Conservation (phyloP, 768 basidiomycete species). For the Suillus brevipes region DNA sequence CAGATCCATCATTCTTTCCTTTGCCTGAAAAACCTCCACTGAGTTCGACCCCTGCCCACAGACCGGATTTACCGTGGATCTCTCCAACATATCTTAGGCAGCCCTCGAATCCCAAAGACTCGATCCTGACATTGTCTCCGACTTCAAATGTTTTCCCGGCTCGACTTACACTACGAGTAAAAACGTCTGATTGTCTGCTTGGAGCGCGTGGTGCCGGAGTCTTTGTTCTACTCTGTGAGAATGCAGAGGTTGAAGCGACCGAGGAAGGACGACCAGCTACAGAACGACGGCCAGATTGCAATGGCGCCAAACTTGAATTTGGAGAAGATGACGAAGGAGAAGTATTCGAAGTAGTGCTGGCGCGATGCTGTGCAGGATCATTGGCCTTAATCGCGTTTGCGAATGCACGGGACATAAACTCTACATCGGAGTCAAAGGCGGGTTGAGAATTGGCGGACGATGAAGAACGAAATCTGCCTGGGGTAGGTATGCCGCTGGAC, state of each 20-base stretch:
- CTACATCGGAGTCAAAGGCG: conserved; percentile 41
- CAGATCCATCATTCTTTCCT: conserved; percentile 94
- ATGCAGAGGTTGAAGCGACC: conserved; percentile 55
- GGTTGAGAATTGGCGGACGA: conserved; percentile 47
- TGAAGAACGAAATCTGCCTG: conserved; percentile 68
- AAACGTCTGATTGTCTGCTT: conserved; percentile 67
- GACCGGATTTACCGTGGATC: conserved; percentile 85
- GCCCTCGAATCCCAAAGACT: conserved; percentile 88
- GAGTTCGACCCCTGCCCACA: conserved; percentile 94
- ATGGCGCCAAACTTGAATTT: conserved; percentile 36
- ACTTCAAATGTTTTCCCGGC: conserved; percentile 54
- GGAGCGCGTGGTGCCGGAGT: conserved; percentile 58
- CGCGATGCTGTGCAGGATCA: conserved; percentile 72
- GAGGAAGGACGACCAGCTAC: conserved; percentile 63
- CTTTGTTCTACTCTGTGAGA: conserved; percentile 44
- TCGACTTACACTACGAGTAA: conserved; percentile 47
- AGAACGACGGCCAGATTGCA: conserved; percentile 44
- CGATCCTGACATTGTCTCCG: conserved; percentile 84
- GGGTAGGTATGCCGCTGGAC: conserved; percentile 60
- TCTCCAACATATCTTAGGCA: conserved; percentile 76
- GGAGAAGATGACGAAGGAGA: conserved; percentile 52
- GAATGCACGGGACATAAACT: conserved; percentile 71
- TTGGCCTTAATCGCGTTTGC: conserved; percentile 79
- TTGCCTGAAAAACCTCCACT: conserved; percentile 82
- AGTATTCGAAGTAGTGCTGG: conserved; percentile 38